Evolutionary conservation across 768 basidiomycete genomes (phyloP), one percentile per base, ranked within the genome.

Genomic region (Thelephora aurantiotincta): DNA sequence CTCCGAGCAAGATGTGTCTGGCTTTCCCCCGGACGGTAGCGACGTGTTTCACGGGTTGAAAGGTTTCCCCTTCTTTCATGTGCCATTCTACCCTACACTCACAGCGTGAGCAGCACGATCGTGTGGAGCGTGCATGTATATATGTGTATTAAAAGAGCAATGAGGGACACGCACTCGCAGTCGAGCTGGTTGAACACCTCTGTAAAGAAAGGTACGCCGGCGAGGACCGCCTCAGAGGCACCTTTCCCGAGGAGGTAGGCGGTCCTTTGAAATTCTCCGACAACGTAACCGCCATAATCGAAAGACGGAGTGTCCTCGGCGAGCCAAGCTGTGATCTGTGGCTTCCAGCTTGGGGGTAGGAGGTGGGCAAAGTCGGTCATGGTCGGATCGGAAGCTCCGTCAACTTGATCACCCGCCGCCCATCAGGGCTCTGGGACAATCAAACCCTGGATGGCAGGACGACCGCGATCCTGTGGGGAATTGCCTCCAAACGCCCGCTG

Each of bases 211-310:
- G 94, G 96, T 7, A 82, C 85, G 45, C 96, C 96, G 11, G 96
- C 96, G 6, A 99, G 74, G 22, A 98, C 82, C 19, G 78, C 77
- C 14, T 73, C 55, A 48, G 78, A 72, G 45, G 78, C 77, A 50
- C 89, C 90, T 67, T 99, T 98, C 44, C 92, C 94, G 55, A 90
- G 73, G 14, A 98, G 74, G 59, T 80, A 83, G 6, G 96, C 96
- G 60, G 86, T 81, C 36, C 90, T 79, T 34, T 75, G 67, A 6
- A 75, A 82, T 59, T 98, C 93, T 12, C 94, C 94, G 7, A 99
- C 94, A 43, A 98, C 90, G 58, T 85, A 94, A 2, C 94, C 94
- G 35, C 86, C 93, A 54, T 90, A 96, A 64, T 99, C 94, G 55
- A 97, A 96, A 1, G 89, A 92, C 1, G 94, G 94, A 0, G 83